These are phyloP conservation scores for Coniochaeta ligniaria DNA, from an alignment of 2,329 filamentous ascomycete species.

Conservation along the genomic window DNA sequence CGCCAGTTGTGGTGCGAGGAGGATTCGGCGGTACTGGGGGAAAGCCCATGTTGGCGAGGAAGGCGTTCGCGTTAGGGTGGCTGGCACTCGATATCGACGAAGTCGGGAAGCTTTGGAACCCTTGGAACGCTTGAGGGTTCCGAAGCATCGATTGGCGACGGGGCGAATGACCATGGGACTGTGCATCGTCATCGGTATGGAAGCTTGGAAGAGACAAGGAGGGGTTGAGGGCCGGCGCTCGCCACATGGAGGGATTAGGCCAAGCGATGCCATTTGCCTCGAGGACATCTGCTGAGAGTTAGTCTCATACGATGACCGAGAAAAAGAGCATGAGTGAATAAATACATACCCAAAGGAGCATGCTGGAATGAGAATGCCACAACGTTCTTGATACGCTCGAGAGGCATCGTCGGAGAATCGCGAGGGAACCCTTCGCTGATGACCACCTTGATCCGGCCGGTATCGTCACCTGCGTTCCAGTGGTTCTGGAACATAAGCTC, in stretches of 20 bases:
- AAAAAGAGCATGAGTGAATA: too few relatives aligned
- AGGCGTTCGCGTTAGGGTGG: neutral
- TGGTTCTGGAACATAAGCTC: slow-evolving; percentile 61
- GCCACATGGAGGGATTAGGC: slow-evolving; percentile 69
- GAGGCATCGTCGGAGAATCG: slow-evolving; percentile 41
- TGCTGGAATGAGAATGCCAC: slow-evolving; percentile 80
- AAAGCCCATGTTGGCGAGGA: neutral
- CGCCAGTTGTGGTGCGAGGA: neutral
- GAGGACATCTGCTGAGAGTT: slow-evolving; percentile 51
- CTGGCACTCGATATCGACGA: neutral
- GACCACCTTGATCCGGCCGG: slow-evolving; percentile 69
- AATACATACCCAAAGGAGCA: slow-evolving; percentile 66
- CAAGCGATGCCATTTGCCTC: slow-evolving; percentile 70
- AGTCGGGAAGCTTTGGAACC: neutral
- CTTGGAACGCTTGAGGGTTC: neutral
- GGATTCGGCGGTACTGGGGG: neutral
- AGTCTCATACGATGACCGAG: too few relatives aligned
- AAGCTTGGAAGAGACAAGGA: slow-evolving; percentile 25
- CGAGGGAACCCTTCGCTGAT: slow-evolving; percentile 66
- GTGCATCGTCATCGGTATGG: slow-evolving; percentile 35
- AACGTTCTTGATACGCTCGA: slow-evolving; percentile 64
- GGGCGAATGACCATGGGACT: slow-evolving; percentile 59
- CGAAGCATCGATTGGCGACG: slow-evolving; percentile 25
- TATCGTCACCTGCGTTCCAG: slow-evolving; percentile 64
- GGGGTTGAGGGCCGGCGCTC: slow-evolving; percentile 24